A percentile compares a stretch with the other conserved stretches of the same genome.
Conservation (phyloP, 345 rosid species). For the Hibiscus trionum region DNA sequence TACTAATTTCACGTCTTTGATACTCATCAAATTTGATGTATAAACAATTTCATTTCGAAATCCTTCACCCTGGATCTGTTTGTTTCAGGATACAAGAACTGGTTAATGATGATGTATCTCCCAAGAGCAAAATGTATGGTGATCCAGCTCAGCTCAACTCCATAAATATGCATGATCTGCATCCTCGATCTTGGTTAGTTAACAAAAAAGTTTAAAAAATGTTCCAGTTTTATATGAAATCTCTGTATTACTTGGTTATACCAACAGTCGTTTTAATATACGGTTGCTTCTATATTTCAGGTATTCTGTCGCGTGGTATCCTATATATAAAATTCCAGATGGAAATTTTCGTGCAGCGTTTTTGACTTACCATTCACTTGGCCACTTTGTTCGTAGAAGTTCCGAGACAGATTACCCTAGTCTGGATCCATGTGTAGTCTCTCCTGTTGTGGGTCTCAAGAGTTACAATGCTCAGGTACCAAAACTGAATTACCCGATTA, state of each 20-base stretch:
- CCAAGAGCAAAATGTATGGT: conserved; percentile 31
- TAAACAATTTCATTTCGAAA: not conserved
- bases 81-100: conserved; percentile 45
- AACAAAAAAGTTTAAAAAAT: not conserved
- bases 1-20: not conserved
- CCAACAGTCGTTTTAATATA: not conserved
- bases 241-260: not conserved
- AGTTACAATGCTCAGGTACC: conserved; percentile 58
- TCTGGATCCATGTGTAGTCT: conserved; percentile 20
- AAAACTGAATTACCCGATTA: not conserved
- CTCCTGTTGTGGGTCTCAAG: conserved; percentile 51
- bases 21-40: not conserved
- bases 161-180: conserved; percentile 31
- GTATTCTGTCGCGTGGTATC: conserved; percentile 71
- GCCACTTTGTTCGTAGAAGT: conserved; percentile 32
- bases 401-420: conserved; percentile 14
- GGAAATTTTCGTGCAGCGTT: conserved; percentile 52
- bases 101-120: conserved; percentile 21
- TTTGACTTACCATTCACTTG: conserved; percentile 52
- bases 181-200: conserved; percentile 49
- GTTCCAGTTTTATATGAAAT: not conserved
- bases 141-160: conserved; percentile 31
- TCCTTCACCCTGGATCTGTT: not conserved
- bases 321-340: conserved; percentile 59
- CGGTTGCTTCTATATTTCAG: conserved; percentile 23